Conservation (phyloP, 371 early-diverging fungal species). For the Smittium culicis region DNA sequence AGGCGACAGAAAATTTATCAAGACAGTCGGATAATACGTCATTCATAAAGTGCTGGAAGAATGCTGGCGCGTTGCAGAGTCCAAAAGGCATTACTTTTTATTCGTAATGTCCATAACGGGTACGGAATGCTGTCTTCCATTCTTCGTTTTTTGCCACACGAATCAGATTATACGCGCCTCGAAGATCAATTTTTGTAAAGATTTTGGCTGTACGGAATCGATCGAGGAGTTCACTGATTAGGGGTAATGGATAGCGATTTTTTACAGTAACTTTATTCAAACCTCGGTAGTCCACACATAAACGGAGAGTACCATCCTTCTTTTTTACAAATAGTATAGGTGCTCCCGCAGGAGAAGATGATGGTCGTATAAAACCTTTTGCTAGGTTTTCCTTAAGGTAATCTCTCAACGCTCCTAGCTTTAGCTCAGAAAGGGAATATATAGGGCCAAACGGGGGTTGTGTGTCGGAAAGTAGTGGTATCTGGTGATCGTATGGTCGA, state of each 20-base stretch:
- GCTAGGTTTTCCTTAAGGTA: constrained; percentile 17
- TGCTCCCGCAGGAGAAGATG: constrained; percentile 34
- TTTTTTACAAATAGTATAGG: constrained; percentile 41
- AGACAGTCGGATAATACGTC: constrained; percentile 15
- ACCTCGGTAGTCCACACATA: constrained; percentile 35
- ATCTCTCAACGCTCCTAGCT: constrained; percentile 17
- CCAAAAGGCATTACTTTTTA: constrained; percentile 38
- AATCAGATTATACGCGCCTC: constrained; percentile 26
- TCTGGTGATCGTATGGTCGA: constrained; percentile 15
- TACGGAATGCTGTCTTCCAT: constrained; percentile 36
- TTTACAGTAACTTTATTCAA: constrained; percentile 35
- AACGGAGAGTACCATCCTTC: constrained; percentile 32
- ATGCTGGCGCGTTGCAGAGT: constrained; percentile 33
- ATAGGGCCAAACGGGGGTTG: constrained; percentile 12
- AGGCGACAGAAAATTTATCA: constrained; percentile 12
- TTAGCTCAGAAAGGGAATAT: constrained; percentile 18
- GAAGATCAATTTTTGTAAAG: constrained; percentile 39
- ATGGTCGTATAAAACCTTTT: constrained; percentile 30
- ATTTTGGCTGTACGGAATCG: constrained; percentile 18
- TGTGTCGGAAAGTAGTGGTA: constrained; percentile 15
- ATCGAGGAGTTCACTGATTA: constrained; percentile 35
- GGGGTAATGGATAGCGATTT: constrained; percentile 33
- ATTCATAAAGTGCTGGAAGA: constrained; percentile 33
- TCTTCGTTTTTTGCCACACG: constrained; percentile 21
- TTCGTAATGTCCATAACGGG: constrained; percentile 27